phyloP scores from a whole-genome alignment of 2,329 filamentous ascomycete species.

The Beauveria scarabaeidicola region DNA sequence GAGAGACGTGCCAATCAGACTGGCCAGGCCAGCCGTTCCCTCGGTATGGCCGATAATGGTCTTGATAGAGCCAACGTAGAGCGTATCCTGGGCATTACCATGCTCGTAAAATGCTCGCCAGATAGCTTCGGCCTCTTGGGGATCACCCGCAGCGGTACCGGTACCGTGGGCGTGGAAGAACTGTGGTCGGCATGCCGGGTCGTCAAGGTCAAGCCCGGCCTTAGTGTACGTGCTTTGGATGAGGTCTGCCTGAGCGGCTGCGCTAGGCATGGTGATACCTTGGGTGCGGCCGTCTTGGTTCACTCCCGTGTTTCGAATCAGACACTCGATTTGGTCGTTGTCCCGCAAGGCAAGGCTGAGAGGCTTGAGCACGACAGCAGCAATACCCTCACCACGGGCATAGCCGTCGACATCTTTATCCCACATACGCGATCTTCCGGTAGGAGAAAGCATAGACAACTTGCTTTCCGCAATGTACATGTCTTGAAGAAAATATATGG shows the following conservation, averaged over 20 bases:
- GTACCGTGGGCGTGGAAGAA: constrained; percentile 34
- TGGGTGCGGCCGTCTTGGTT: constrained; percentile 46
- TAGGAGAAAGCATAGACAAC: constrained; percentile 34
- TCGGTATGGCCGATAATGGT: constrained; percentile 40
- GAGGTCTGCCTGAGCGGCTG: constrained; percentile 29
- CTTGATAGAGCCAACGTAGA: constrained; percentile 35
- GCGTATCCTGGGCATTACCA: neutral
- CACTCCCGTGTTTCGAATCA: constrained; percentile 37
- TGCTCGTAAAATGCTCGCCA: constrained; percentile 29
- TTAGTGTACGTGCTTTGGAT: constrained; percentile 29
- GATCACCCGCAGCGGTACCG: constrained; percentile 32
- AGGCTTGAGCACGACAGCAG: constrained; percentile 37
- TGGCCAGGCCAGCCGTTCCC: constrained; percentile 36
- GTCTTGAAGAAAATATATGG: neutral
- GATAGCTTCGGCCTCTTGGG: constrained; percentile 39
- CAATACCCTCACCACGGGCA: constrained; percentile 42
- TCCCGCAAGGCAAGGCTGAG: constrained; percentile 36
- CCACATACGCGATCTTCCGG: constrained; percentile 28
- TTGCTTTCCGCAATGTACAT: constrained; percentile 23
- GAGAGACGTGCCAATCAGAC: constrained; percentile 37
- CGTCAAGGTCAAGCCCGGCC: constrained; percentile 26
- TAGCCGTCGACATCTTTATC: constrained; percentile 40
- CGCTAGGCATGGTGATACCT: constrained; percentile 46
- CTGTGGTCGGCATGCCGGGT: constrained; percentile 23
- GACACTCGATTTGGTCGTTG: constrained; percentile 41